Conservation (phyloP, 164 flowering plant genomes). For the Vitis rupestris region DNA sequence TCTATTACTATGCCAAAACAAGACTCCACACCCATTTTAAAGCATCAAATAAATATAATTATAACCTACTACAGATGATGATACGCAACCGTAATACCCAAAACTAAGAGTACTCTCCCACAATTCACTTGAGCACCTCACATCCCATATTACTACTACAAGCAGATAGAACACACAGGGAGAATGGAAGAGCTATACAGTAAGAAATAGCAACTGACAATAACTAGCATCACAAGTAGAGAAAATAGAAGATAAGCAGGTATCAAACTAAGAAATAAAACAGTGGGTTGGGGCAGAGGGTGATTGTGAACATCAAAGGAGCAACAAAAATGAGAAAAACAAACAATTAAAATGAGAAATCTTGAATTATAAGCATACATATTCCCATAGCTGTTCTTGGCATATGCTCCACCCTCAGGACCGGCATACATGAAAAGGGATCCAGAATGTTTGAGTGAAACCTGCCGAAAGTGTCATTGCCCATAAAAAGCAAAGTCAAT, state of each 20-base stretch:
- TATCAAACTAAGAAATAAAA: too few relatives aligned
- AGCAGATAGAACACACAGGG: too few relatives aligned
- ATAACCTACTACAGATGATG: not conserved
- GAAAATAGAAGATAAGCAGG: too few relatives aligned
- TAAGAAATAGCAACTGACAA: too few relatives aligned
- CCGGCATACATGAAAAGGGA: constrained; percentile 99
- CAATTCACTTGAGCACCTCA: not conserved
- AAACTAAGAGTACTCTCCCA: not conserved
- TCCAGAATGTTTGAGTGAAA: constrained; percentile 93
- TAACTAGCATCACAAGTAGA: too few relatives aligned
- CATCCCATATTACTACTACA: not conserved
- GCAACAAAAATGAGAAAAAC: not conserved
- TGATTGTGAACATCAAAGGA: not conserved
- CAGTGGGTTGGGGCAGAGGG: not conserved
- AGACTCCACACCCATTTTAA: not conserved
- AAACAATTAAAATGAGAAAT: not conserved
- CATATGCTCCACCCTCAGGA: constrained; percentile 94
- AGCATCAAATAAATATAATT: not conserved
- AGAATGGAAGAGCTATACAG: too few relatives aligned
- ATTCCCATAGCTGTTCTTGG: constrained; percentile 92
- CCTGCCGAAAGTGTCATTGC: constrained; percentile 44
- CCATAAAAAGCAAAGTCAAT: constrained; percentile 4
- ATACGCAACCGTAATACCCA: not conserved
- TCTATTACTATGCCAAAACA: not conserved
- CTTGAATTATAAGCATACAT: constrained; percentile 46